Evolutionary conservation across 106 monocot genomes (phyloP).

Genomic region (Dendrobium huoshanense): DNA sequence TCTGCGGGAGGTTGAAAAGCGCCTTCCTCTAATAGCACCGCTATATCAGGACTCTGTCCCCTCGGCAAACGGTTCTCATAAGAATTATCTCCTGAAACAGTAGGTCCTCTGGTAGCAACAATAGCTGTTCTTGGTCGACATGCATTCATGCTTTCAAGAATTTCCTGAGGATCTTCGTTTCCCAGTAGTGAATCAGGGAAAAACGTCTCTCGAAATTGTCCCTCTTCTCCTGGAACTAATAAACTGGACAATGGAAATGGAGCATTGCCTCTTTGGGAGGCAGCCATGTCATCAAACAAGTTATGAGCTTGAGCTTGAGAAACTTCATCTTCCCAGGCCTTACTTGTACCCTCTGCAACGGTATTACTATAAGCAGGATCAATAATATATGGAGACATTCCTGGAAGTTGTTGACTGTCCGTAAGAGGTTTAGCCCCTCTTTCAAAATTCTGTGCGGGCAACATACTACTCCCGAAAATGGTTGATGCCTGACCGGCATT

Average conservation of each 20-base stretch:
- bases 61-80: constrained; percentile 16
- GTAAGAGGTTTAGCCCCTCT: constrained; percentile 9
- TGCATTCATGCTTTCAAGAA: constrained; percentile 18
- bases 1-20: constrained; percentile 15
- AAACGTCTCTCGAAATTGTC: constrained; percentile 21
- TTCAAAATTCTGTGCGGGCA: constrained; percentile 20
- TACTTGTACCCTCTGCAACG: constrained; percentile 8
- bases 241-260: constrained; percentile 2
- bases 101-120: constrained; percentile 26
- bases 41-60: constrained; percentile 19
- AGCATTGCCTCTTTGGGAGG: constrained; percentile 13
- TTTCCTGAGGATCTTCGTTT: constrained; percentile 36
- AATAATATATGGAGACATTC: constrained; percentile 10
- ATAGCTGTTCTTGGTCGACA: constrained; percentile 23
- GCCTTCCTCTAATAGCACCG: constrained; percentile 28
- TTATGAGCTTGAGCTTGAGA: constrained; percentile 1
- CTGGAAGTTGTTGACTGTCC: constrained; percentile 15
- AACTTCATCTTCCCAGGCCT: constrained; percentile 18
- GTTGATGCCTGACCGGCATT: constrained; percentile 15
- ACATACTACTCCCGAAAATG: constrained; percentile 15
- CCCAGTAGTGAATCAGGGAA: constrained; percentile 26
- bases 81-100: constrained; percentile 16
- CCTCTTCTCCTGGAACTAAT: constrained; percentile 8
- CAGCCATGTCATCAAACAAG: constrained; percentile 14
- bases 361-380: constrained; percentile 15